Evolutionary conservation across 1,284 basidiomycete genomes (phyloP).

Genomic region (Pisolithus thermaeus): DNA sequence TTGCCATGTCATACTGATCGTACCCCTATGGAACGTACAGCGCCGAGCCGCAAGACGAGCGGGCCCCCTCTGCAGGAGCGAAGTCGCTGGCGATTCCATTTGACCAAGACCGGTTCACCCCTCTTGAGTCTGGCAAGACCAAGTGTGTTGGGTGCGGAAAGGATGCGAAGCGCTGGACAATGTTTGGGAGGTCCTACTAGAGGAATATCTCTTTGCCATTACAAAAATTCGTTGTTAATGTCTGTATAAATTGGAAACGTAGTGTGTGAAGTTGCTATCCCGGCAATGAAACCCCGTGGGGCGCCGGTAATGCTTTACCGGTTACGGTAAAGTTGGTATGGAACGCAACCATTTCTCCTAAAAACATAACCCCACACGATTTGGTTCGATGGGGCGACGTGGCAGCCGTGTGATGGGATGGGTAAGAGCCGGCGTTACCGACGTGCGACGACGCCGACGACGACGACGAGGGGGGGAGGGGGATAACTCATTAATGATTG

Average conservation of each 20-base stretch:
- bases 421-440: too few species aligned
- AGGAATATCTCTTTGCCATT: not conserved
- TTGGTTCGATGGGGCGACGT: not conserved
- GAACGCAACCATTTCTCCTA: not conserved
- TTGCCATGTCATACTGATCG: not conserved
- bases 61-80: slow-evolving; percentile 96
- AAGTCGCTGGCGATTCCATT: slow-evolving; percentile 98
- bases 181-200: slow-evolving; percentile 84
- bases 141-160: slow-evolving; percentile 83
- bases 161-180: slow-evolving; percentile 87
- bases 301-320: not conserved
- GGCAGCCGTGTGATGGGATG: not conserved
- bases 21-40: slow-evolving; percentile 32
- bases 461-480: too few species aligned
- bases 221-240: too few species aligned
- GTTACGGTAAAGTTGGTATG: not conserved
- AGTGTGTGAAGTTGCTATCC: too few species aligned
- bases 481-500: too few species aligned
- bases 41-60: slow-evolving; percentile 83
- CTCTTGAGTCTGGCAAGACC: slow-evolving; percentile 73
- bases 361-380: not conserved
- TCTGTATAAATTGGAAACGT: too few species aligned
- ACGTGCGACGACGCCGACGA: too few species aligned
- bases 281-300: not conserved
- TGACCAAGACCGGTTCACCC: slow-evolving; percentile 79